A percentile compares a stretch with the other conserved stretches of the same genome.
These are phyloP conservation scores for Solanum aculeatissimum DNA, from an alignment of 305 asterid species.

Conservation along the genomic window DNA sequence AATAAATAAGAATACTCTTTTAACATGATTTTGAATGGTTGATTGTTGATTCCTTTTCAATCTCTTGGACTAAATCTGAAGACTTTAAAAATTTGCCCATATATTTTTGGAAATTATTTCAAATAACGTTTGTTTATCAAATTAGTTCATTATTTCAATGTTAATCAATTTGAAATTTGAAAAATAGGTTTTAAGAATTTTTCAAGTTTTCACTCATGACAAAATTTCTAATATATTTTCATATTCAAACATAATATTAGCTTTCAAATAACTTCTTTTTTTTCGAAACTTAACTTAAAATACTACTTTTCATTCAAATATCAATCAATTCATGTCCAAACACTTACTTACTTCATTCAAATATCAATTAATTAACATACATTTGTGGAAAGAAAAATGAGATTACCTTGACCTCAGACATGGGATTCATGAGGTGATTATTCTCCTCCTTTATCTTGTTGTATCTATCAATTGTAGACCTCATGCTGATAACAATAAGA, in stretches of 20 bases:
- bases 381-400: not conserved
- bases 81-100: not conserved
- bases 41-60: not conserved
- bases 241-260: not conserved
- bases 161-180: not conserved
- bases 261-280: not conserved
- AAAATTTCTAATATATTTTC: not conserved
- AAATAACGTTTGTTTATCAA: not conserved
- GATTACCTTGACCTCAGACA: slow-evolving; percentile 61
- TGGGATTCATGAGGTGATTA: slow-evolving; percentile 22
- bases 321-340: not conserved
- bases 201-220: not conserved
- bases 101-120: not conserved
- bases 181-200: not conserved
- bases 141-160: not conserved
- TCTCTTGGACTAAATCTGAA: not conserved
- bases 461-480: slow-evolving; percentile 45
- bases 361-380: not conserved
- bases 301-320: not conserved
- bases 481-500: slow-evolving; percentile 33
- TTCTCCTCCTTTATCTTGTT: slow-evolving; percentile 51
- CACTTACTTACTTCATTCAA: not conserved
- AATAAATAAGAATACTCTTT: too few relatives aligned
- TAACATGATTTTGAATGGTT: not conserved
- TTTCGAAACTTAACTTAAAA: not conserved